Conservation (phyloP, 352 stramenopile genomes). For the Globisporangium barbulae region DNA sequence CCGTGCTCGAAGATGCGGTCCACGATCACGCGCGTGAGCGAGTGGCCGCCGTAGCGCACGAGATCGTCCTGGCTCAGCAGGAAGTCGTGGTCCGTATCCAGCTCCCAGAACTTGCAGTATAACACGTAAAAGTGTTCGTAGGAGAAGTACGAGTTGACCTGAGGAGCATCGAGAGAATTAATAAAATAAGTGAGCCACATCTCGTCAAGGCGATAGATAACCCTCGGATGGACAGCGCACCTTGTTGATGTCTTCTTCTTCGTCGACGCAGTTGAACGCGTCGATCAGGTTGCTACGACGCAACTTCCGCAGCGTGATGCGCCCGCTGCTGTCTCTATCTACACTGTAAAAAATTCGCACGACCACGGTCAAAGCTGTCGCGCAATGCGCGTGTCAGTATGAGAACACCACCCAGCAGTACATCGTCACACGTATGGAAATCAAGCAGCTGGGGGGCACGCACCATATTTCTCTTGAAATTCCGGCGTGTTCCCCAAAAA, state of each 20-base stretch:
- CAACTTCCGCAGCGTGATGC: constrained; percentile 94
- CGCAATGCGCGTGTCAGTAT: not conserved
- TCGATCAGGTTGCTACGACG: constrained; percentile 93
- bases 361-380: constrained; percentile 93
- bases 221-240: constrained; percentile 33
- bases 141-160: constrained; percentile 95
- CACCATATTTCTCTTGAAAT: constrained; percentile 99
- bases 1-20: constrained; percentile 86
- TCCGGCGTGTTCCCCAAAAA: constrained; percentile 97
- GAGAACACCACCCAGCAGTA: not conserved
- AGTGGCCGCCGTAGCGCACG: constrained; percentile 79
- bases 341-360: constrained; percentile 94
- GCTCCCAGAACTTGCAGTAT: constrained; percentile 99
- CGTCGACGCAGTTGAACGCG: constrained; percentile 95
- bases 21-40: constrained; percentile 84
- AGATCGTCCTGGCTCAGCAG: constrained; percentile 80
- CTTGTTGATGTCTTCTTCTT: constrained; percentile 99
- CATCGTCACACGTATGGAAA: not conserved
- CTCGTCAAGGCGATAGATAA: not conserved
- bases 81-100: constrained; percentile 94
- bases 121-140: constrained; percentile 99
- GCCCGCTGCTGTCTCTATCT: constrained; percentile 93
- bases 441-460: not conserved
- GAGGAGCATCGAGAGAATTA: not conserved
- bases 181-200: not conserved